Conservation (phyloP, 176 grass and related monocot species). For the Carex littledalei region DNA sequence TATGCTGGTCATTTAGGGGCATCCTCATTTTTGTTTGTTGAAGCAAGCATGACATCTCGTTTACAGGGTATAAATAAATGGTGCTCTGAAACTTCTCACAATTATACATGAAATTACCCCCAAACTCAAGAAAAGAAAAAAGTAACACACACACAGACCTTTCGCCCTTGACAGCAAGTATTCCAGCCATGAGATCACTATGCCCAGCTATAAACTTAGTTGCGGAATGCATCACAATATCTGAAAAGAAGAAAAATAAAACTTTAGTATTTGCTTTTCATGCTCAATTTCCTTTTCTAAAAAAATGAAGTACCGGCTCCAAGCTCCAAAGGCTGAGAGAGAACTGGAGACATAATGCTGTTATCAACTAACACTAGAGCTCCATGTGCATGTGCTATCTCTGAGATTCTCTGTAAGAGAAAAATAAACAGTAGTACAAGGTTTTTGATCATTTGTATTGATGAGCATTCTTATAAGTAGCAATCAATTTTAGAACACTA, state of each 20-base stretch:
- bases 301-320: slow-evolving; percentile 62
- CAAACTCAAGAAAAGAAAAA: not conserved
- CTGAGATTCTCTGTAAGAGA: slow-evolving; percentile 70
- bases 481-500: not conserved
- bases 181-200: slow-evolving; percentile 98
- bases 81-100: not conserved
- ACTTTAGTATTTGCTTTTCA: not conserved
- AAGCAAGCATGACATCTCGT: not conserved
- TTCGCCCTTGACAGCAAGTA: slow-evolving; percentile 91
- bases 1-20: not conserved
- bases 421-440: not conserved
- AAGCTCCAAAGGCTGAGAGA: slow-evolving; percentile 76
- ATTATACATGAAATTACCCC: not conserved
- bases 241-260: slow-evolving; percentile 27
- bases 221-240: slow-evolving; percentile 99
- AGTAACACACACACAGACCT: slow-evolving; percentile 32
- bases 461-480: not conserved
- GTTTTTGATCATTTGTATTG: not conserved
- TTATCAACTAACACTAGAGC: slow-evolving; percentile 91
- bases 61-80: not conserved
- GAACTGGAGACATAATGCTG: slow-evolving; percentile 97
- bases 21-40: not conserved
- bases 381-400: slow-evolving; percentile 79
- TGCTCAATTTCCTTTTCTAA: not conserved
- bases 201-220: slow-evolving; percentile 98